phyloP scores from a whole-genome alignment of 805 yeast genomes.

The Metschnikowia dekortorum region DNA sequence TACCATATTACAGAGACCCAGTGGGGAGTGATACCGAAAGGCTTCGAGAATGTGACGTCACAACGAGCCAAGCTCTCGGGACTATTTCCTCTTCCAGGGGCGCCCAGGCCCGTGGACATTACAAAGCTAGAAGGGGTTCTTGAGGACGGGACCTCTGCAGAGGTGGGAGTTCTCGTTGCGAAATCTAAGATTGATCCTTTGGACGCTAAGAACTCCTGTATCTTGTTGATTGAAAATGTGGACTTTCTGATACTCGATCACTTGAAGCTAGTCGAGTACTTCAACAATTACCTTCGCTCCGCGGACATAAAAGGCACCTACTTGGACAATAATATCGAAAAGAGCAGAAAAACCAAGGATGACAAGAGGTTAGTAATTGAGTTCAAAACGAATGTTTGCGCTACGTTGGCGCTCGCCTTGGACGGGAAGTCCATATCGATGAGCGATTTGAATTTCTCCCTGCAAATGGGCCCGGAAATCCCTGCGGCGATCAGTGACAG shows the following conservation, averaged over 20 bases:
- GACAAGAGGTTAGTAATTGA: slow-evolving; percentile 44
- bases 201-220: slow-evolving; percentile 33
- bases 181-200: slow-evolving; percentile 35
- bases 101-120: slow-evolving; percentile 41
- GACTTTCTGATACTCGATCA: slow-evolving; percentile 31
- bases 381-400: slow-evolving; percentile 46
- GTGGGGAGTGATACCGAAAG: slow-evolving; percentile 73
- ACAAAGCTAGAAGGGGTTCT: slow-evolving; percentile 38
- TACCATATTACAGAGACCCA: slow-evolving; percentile 47
- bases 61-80: slow-evolving; percentile 78
- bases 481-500: background rate
- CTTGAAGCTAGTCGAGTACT: slow-evolving; percentile 38
- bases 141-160: slow-evolving; percentile 27
- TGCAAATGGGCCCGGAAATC: background rate
- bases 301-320: slow-evolving; percentile 40
- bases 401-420: slow-evolving; percentile 52
- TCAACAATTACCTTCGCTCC: slow-evolving; percentile 43
- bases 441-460: slow-evolving; percentile 25
- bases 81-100: slow-evolving; percentile 60
- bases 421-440: slow-evolving; percentile 28
- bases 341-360: slow-evolving; percentile 33
- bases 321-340: slow-evolving; percentile 26
- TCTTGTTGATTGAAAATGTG: slow-evolving; percentile 28
- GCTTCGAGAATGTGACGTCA: slow-evolving; percentile 69
- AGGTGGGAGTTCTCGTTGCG: slow-evolving; percentile 28